Base-by-base conservation (phyloP, 2,329 filamentous ascomycete genomes). In the Helotiales sp. region DNA sequence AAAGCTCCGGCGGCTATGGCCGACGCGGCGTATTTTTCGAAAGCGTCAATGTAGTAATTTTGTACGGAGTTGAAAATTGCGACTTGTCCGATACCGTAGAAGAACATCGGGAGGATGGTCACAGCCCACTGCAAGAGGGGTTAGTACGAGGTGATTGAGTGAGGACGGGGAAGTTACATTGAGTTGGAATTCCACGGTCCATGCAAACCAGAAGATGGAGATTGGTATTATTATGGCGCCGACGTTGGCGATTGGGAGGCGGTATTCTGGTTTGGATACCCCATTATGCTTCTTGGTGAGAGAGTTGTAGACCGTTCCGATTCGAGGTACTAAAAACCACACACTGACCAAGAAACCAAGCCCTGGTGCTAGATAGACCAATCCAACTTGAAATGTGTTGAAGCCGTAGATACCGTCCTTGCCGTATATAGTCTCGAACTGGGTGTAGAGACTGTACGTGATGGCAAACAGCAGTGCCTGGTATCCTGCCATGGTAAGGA, bases 391-490 rank as follows among this genome's bases (percentile, higher is more conserved):
- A n/a, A 72, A 64, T 6, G 68, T 68, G 15, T 65, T 70, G 67
- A 85, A 85, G 42, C 74, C 73, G 60, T 85, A 86, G 9, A n/a
- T n/a, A 15, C 25, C 17, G 30, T 75, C 67, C 1, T 71, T 67
- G 13, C 75, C 67, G 57, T 79, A 84, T 1, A 85, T 80, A 4
- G 76, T 69, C 1, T 79, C 75, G 56, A 84, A 80, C 5, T 81
- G 82, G 2, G 81, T 81, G 62, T 84, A 78, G 24, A 83, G 70
- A 75, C 75, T 68, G 62, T 84, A 86, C 1, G 84, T 67, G 31
- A 81, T 79, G 1, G 81, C 82, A 63, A 83, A 86, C 2, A 79
- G 72, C 33, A 84, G 71, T 6, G 81, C 80, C 58, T 81, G 76
- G 61, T 84, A 83, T 1, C 82, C 61, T 0, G 81, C 76, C 48